Conservation (phyloP, 768 basidiomycete genomes). For the Cyclocybe cylindracea region DNA sequence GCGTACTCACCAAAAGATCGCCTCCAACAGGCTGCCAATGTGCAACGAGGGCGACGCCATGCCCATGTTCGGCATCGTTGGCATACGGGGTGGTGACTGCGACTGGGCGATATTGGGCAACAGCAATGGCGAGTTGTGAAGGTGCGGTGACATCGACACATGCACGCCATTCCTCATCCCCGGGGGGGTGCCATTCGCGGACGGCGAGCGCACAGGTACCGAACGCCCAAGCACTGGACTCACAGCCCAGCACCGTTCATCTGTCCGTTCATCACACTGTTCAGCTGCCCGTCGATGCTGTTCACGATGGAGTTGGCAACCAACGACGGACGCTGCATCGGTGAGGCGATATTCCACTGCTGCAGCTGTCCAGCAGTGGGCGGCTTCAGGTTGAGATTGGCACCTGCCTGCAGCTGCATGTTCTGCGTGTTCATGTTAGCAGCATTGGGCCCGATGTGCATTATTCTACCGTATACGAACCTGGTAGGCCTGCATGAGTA, state of each 20-base stretch:
- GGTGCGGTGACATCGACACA: slow-evolving; percentile 48
- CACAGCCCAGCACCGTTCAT: slow-evolving; percentile 13
- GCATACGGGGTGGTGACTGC: slow-evolving; percentile 51
- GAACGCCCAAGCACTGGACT: slow-evolving; percentile 40
- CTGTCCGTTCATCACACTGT: slow-evolving; percentile 14
- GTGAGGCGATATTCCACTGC: slow-evolving; percentile 28
- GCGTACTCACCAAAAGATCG: slow-evolving; percentile 3
- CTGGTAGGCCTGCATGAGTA: slow-evolving; percentile 31
- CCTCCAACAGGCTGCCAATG: slow-evolving; percentile 44
- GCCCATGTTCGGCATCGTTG: slow-evolving; percentile 51
- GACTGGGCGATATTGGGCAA: slow-evolving; percentile 44
- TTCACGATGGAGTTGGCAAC: slow-evolving; percentile 21
- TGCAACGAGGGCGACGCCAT: slow-evolving; percentile 57
- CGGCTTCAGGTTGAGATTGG: slow-evolving; percentile 44
- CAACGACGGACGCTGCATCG: slow-evolving; percentile 33
- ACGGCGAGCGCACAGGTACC: slow-evolving; percentile 49
- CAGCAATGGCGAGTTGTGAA: slow-evolving; percentile 49
- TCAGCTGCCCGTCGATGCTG: slow-evolving; percentile 26
- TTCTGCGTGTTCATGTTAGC: slow-evolving; percentile 34
- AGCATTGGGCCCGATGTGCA: slow-evolving; percentile 37
- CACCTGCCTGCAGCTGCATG: slow-evolving; percentile 30
- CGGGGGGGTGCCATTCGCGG: slow-evolving; percentile 57
- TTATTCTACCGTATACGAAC: slow-evolving; percentile 32
- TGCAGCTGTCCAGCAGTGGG: slow-evolving; percentile 41
- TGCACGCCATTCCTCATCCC: slow-evolving; percentile 35